These are phyloP conservation scores for Hansenula lynferdii DNA, from an alignment of 1,139 yeast species.

Conservation along the genomic window DNA sequence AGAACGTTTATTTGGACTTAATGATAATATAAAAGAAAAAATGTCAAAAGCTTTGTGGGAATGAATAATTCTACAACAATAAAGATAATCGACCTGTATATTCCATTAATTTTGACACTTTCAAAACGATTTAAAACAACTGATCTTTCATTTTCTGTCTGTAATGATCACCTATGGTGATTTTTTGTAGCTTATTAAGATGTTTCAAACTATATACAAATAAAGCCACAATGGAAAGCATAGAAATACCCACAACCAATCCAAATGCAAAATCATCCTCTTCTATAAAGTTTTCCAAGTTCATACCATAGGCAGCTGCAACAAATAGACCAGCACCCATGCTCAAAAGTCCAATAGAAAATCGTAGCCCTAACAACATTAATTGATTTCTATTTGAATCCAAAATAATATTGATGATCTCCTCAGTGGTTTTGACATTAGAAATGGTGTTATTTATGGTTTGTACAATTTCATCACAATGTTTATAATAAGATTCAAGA, in stretches of 20 bases:
- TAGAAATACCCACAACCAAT: conserved; percentile 39
- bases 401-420: conserved; percentile 87
- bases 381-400: conserved; percentile 94
- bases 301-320: conserved; percentile 94
- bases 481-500: conserved; percentile 88
- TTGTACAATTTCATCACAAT: conserved; percentile 95
- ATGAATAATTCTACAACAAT: too few relatives aligned
- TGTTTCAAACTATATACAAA: conserved; percentile 34
- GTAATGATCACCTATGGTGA: conserved; percentile 31
- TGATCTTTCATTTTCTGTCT: conserved; percentile 6
- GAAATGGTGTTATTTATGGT: conserved; percentile 78
- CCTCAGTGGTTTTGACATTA: conserved; percentile 92
- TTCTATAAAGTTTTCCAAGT: conserved; percentile 83
- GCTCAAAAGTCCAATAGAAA: conserved; percentile 83
- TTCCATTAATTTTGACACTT: too few relatives aligned
- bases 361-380: conserved; percentile 82
- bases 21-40: too few relatives aligned
- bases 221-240: conserved; percentile 26
- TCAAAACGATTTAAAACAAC: neutral
- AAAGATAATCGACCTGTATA: too few relatives aligned
- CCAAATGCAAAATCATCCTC: conserved; percentile 59
- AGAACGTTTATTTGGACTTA: too few relatives aligned
- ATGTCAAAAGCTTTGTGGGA: too few relatives aligned
- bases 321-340: conserved; percentile 75
- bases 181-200: conserved; percentile 36